Conservation (phyloP, 2,329 filamentous ascomycete genomes). For the Thelonectria blattea region DNA sequence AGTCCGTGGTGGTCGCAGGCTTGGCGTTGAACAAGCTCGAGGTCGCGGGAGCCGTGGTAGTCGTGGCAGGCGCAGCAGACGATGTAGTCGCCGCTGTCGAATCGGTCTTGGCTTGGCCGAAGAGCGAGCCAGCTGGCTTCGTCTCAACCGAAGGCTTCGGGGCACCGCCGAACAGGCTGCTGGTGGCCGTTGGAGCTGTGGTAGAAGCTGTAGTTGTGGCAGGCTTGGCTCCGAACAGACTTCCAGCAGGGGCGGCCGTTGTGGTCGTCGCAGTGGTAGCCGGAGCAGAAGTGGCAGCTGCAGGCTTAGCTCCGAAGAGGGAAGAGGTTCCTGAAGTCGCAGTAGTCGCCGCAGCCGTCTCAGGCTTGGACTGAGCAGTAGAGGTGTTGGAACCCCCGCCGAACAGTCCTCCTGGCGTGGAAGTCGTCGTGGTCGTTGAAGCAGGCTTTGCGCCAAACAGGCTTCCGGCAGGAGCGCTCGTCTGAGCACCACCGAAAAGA, state of each 20-base stretch:
- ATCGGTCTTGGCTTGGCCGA: conserved; percentile 32
- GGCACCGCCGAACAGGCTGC: conserved; percentile 35
- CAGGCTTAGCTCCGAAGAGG: conserved; percentile 51
- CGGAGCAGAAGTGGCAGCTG: conserved; percentile 38
- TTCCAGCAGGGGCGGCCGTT: conserved; percentile 39
- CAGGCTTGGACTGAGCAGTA: conserved; percentile 27
- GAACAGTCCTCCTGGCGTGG: conserved; percentile 33
- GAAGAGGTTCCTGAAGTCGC: conserved; percentile 34
- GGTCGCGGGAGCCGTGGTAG: conserved; percentile 42
- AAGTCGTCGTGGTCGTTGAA: conserved; percentile 34
- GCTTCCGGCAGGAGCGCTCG: conserved; percentile 40
- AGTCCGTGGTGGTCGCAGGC: conserved; percentile 37
- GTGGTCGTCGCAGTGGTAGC: conserved; percentile 39
- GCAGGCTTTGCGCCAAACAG: conserved; percentile 44
- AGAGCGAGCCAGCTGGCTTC: conserved; percentile 36
- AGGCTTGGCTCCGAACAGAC: conserved; percentile 44
- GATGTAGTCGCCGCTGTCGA: conserved; percentile 25
- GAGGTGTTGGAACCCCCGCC: conserved; percentile 36
- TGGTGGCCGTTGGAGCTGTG: conserved; percentile 36
- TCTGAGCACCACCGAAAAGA: conserved; percentile 45
- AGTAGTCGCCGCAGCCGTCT: conserved; percentile 30
- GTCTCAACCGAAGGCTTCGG: conserved; percentile 32
- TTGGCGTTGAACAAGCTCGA: conserved; percentile 45
- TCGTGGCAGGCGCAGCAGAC: conserved; percentile 38
- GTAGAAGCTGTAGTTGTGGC: conserved; percentile 38